A percentile compares a stretch with the other conserved stretches of the same genome.
These are phyloP conservation scores for Camelina neglecta DNA, from an alignment of 345 rosid genomes.

Conservation along the genomic window DNA sequence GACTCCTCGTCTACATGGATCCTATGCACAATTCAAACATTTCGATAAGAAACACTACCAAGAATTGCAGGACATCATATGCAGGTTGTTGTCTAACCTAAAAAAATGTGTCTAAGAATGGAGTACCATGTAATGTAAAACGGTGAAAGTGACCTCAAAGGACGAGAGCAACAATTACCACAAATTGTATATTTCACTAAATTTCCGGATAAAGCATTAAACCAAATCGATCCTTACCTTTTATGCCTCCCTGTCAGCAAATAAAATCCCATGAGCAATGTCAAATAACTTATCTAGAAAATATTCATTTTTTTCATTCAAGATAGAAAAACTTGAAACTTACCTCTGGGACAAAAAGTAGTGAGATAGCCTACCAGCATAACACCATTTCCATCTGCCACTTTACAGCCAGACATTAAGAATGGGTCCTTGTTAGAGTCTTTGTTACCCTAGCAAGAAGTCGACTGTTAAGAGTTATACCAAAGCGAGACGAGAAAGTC, in stretches of 20 bases:
- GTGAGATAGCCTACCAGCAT: slow-evolving; percentile 68
- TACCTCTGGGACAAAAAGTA: slow-evolving; percentile 80
- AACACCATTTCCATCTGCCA: slow-evolving; percentile 92
- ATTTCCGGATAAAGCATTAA: no score
- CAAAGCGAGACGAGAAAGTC: background rate
- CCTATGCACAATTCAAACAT: slow-evolving; percentile 52
- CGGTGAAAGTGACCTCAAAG: background rate
- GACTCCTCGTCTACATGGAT: slow-evolving; percentile 93
- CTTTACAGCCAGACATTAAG: slow-evolving; percentile 98
- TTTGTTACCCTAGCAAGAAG: slow-evolving; percentile 72
- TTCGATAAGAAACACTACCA: slow-evolving; percentile 9
- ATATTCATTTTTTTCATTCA: background rate
- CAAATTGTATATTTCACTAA: no score
- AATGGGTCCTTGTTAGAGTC: slow-evolving; percentile 78
- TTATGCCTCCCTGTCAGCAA: slow-evolving; percentile 64
- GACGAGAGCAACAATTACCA: background rate
- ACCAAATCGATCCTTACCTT: slow-evolving; percentile 57
- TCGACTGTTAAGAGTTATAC: slow-evolving; percentile 7
- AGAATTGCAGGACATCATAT: slow-evolving; percentile 11
- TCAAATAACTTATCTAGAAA: background rate
- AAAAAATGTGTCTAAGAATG: background rate
- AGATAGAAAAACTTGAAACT: slow-evolving; percentile 14
- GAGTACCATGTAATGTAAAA: background rate
- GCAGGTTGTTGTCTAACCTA: slow-evolving; percentile 17
- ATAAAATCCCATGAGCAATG: slow-evolving; percentile 17